Evolutionary conservation across 805 yeast species (phyloP).

Genomic region (Metschnikowia baotianmanensis): DNA sequence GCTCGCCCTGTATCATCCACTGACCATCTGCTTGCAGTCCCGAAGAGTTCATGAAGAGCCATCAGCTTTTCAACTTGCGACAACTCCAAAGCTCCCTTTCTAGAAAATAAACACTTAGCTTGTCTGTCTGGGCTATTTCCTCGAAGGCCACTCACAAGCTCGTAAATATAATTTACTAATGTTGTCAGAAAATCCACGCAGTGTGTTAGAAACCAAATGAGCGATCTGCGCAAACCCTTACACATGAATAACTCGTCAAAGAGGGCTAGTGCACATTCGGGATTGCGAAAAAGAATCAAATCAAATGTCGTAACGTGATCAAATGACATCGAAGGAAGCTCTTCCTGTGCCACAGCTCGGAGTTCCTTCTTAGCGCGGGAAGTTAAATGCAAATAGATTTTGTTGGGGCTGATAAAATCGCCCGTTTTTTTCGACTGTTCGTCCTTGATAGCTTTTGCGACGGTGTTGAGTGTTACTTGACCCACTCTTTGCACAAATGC

Average conservation of each 20-base stretch:
- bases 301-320: conserved; percentile 46
- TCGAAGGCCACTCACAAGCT: conserved; percentile 54
- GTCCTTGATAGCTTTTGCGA: conserved; percentile 45
- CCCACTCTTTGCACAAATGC: conserved; percentile 27
- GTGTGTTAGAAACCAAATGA: conserved; percentile 69
- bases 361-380: conserved; percentile 28
- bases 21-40: conserved; percentile 42
- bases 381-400: conserved; percentile 47
- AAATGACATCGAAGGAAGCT: conserved; percentile 31
- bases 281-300: conserved; percentile 49
- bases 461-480: conserved; percentile 43
- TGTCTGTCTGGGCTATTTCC: conserved; percentile 36
- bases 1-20: conserved; percentile 25
- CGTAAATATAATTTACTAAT: conserved; percentile 61
- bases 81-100: conserved; percentile 53
- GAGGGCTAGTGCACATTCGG: conserved; percentile 50
- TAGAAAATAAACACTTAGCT: conserved; percentile 44
- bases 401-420: conserved; percentile 44
- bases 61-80: conserved; percentile 61
- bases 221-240: conserved; percentile 56
- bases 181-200: conserved; percentile 50
- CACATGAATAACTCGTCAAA: conserved; percentile 74
- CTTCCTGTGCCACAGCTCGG: conserved; percentile 24
- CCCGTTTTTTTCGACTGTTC: conserved; percentile 20
- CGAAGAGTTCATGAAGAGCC: conserved; percentile 68